These are phyloP conservation scores for Limonium bicolor DNA, from an alignment of 148 eudicot genomes.

Conservation along the genomic window DNA sequence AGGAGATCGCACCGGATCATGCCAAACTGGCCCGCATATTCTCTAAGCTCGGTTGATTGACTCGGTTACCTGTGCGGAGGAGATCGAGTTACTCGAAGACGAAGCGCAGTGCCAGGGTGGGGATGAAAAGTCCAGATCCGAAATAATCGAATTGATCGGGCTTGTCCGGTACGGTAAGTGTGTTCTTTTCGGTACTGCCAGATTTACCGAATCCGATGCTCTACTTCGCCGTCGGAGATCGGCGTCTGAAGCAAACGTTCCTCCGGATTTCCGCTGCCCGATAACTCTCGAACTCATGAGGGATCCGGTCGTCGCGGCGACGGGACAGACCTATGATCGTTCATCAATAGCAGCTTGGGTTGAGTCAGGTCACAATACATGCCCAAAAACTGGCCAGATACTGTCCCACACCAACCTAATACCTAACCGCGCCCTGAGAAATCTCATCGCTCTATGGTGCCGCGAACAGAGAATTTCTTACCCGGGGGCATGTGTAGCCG, in stretches of 20 bases:
- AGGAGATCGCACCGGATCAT: constrained; percentile 52
- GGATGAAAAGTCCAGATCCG: constrained; percentile 52
- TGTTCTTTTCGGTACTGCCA: constrained; percentile 54
- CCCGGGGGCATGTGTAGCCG: too few species aligned
- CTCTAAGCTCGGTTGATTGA: constrained; percentile 34
- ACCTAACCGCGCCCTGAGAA: constrained; percentile 53
- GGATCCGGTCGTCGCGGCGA: constrained; percentile 76
- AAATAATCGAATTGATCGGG: constrained; percentile 48
- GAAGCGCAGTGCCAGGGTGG: constrained; percentile 43
- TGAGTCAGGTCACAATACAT: constrained; percentile 74
- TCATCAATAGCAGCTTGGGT: constrained; percentile 50
- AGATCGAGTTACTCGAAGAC: constrained; percentile 66
- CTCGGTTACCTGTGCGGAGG: constrained; percentile 48
- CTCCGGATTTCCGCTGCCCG: constrained; percentile 74
- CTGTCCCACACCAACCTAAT: constrained; percentile 42
- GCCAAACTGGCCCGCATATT: constrained; percentile 27
- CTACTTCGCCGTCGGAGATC: constrained; percentile 25
- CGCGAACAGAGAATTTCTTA: constrained; percentile 48
- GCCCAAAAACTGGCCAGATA: constrained; percentile 77
- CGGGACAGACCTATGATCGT: constrained; percentile 91
- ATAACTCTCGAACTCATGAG: constrained; percentile 66
- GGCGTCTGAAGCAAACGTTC: constrained; percentile 29
- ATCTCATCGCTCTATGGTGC: constrained; percentile 79
- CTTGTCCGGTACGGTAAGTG: constrained; percentile 68
- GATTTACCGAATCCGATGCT: constrained; percentile 6